Evolutionary conservation across 208 protist genomes (phyloP).

Genomic region (Leishmania gerbilli): DNA sequence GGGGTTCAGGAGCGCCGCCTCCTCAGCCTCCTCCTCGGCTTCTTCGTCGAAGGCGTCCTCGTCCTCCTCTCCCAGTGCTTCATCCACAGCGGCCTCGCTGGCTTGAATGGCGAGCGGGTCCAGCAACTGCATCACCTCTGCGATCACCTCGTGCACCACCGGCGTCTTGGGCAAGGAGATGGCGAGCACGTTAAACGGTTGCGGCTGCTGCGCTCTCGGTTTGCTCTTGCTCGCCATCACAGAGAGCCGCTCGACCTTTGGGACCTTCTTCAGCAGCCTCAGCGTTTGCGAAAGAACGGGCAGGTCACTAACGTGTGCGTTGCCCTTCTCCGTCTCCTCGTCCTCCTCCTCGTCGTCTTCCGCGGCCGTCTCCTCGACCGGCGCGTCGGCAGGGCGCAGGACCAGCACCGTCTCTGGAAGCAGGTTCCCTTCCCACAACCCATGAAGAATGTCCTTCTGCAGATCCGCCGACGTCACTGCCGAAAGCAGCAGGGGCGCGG

Average conservation of each 20-base stretch:
- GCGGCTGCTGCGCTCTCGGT: background rate
- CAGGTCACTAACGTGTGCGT: conserved; percentile 2
- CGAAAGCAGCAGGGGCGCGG: conserved; percentile 61
- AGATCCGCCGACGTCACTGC: conserved; percentile 20
- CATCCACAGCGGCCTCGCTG: conserved; percentile 47
- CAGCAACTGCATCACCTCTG: conserved; percentile 51
- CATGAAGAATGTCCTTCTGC: conserved; percentile 7
- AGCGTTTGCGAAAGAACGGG: conserved; percentile 21
- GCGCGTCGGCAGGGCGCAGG: background rate
- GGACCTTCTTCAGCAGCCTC: conserved; percentile 8
- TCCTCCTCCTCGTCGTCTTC: conserved; percentile 39
- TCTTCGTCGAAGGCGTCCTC: conserved; percentile 51
- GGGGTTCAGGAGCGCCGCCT: conserved; percentile 64
- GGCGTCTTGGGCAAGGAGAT: conserved; percentile 30
- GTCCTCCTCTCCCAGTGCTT: conserved; percentile 44
- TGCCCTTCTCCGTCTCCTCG: conserved; percentile 7
- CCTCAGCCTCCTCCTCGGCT: conserved; percentile 60
- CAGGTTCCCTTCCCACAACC: conserved; percentile 18
- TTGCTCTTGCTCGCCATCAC: background rate
- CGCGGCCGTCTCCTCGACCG: background rate
- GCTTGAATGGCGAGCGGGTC: conserved; percentile 50
- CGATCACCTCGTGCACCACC: conserved; percentile 36
- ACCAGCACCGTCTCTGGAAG: conserved; percentile 33
- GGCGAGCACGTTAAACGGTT: conserved; percentile 31
- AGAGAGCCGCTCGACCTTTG: conserved; percentile 1